Evolutionary conservation across 2,329 filamentous ascomycete genomes (phyloP), one percentile per base, ranked within the genome.

Genomic region (Diplodia mutila): DNA sequence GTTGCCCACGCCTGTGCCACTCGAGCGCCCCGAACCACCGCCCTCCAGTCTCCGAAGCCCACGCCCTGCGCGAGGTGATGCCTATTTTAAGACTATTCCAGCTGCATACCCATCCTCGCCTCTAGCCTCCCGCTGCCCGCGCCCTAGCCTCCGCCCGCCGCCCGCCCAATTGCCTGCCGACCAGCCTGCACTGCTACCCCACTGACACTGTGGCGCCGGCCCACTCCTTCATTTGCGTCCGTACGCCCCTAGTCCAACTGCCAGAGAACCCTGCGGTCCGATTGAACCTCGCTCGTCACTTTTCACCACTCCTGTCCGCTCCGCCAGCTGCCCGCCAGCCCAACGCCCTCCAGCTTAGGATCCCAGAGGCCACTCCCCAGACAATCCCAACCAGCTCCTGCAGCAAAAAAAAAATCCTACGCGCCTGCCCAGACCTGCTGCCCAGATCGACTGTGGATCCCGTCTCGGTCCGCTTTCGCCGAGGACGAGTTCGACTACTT

Each of bases 61-160:
- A 18, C 54, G 34, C 7, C 61, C 29, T 21, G 23, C 32, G 39
- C 61, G 34, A 66, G 32, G 23, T 27, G n/a, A 57, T 66, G 64
- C 64, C 64, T 66, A 66, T 66, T 66, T 66, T 66, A 57, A 66
- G n/a, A n/a, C n/a, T n/a, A 49, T 21, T 57, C 64, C 64, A 54
- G 42, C 57, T 61, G 46, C 59, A 25, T 63, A 46, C 59, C 59
- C 49, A 37, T 63, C 55, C 48, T 46, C 48, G 34, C 63, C 49
- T 46, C 39, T 66, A 66, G 64, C 52, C 61, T 53, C 61, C 61
- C 61, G 48, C 51, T 52, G 23, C 39, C 57, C 42, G 39, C 55
- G 37, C 39, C 39, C 57, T 61, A 61, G 57, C 46, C 57, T 61
- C 57, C 57, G 57, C 57, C 12, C 54, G 27, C 37, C 54, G 21